phyloP scores from a whole-genome alignment of 2,329 filamentous ascomycete species.

The Helotiales sp. region DNA sequence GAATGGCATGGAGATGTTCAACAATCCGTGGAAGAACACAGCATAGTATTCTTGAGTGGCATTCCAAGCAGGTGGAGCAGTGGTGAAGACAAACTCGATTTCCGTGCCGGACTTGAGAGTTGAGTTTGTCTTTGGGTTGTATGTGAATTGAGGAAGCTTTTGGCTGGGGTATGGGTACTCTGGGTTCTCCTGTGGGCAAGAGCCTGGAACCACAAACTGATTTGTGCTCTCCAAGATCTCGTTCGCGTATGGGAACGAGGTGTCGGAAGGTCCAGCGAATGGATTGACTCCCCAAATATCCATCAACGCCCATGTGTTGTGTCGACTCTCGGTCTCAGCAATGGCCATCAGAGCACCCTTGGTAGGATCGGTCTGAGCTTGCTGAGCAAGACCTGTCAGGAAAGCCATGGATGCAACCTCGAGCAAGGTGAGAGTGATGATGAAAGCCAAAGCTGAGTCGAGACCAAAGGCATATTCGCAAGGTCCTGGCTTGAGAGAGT shows the following conservation, averaged over 20 bases:
- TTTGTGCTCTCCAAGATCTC: constrained; percentile 42
- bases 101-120: constrained; percentile 35
- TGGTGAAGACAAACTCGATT: constrained; percentile 36
- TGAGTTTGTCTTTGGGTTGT: constrained; percentile 28
- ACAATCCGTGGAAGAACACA: constrained; percentile 42
- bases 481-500: constrained; percentile 41
- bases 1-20: constrained; percentile 39
- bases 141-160: constrained; percentile 36
- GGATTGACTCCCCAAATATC: constrained; percentile 42
- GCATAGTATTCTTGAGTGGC: constrained; percentile 38
- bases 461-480: constrained; percentile 38
- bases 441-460: constrained; percentile 23
- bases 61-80: constrained; percentile 30
- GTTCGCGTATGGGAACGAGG: constrained; percentile 44
- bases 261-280: constrained; percentile 43
- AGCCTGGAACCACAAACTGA: constrained; percentile 33
- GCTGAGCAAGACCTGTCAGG: constrained; percentile 39
- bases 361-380: constrained; percentile 36
- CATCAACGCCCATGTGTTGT: constrained; percentile 44
- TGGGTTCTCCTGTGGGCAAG: constrained; percentile 39
- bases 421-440: constrained; percentile 38
- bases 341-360: constrained; percentile 41
- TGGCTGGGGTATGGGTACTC: constrained; percentile 40
- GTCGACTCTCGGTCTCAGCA: constrained; percentile 40
- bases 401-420: constrained; percentile 43